phyloP scores from a whole-genome alignment of 225 moss, liverwort and hornwort genomes.

The Marchantia polymorpha region DNA sequence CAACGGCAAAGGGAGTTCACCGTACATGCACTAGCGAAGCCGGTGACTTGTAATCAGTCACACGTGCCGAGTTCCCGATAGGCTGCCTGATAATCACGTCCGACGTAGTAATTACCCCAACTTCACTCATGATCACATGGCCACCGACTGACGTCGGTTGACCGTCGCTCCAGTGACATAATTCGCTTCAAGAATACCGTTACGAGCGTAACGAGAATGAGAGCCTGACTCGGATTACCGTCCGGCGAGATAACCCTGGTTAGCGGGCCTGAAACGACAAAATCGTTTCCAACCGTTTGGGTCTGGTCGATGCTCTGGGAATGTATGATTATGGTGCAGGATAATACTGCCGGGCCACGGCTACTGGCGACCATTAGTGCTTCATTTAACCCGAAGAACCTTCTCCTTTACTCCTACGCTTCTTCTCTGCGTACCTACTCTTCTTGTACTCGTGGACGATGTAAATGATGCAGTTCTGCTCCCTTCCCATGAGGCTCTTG shows the following conservation, averaged over 20 bases:
- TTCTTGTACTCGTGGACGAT: not conserved
- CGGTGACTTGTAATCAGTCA: not conserved
- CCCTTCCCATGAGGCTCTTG: not conserved
- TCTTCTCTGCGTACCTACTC: not conserved
- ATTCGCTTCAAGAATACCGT: constrained; percentile 1
- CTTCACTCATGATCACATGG: not conserved
- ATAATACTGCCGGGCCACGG: not conserved
- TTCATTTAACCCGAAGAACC: not conserved
- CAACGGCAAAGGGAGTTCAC: not conserved
- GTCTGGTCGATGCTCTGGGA: not conserved
- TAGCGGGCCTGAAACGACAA: not conserved
- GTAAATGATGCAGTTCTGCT: not conserved
- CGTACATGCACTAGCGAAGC: not conserved
- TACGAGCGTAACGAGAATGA: not conserved
- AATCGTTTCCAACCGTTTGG: not conserved
- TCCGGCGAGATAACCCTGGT: too few relatives aligned
- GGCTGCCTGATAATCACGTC: not conserved
- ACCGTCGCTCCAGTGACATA: not conserved
- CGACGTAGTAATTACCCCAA: not conserved
- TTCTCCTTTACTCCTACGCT: not conserved
- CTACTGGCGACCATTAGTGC: not conserved
- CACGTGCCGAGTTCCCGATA: not conserved
- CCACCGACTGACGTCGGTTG: not conserved
- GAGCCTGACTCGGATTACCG: not conserved
- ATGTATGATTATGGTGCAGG: not conserved